Base-by-base conservation (phyloP, 225 moss, liverwort and hornwort genomes). In the Climacium dendroides region DNA sequence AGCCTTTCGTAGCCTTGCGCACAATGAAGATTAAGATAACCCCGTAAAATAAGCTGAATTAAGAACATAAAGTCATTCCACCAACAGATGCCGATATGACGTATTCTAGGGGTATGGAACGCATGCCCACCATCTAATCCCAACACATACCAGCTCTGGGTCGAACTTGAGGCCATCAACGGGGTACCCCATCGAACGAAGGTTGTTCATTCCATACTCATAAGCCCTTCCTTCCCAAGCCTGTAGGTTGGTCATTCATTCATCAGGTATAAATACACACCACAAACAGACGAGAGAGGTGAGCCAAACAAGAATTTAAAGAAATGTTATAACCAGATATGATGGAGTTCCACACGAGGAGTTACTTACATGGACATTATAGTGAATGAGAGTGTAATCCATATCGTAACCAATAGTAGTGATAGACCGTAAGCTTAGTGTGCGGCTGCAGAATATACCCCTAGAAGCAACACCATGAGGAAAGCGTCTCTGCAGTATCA, bases 191-290 rank as follows among this genome's bases (percentile, higher is more conserved):
- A 97, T 96, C 58, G 89, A 83, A 84, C 92, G 93, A 85, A 97
- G 91, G 78, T 97, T 96, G 74, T 94, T 94, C 93, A 97, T 92
- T 88, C 97, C 97, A 90, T 97, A 97, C 77, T 96, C 95, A 90
- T 97, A 97, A 84, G 97, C 97, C 87, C 96, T 95, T 58, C 96
- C 96, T 93, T 97, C 97, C 97, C 97, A 97, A 66, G 97, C 97
- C 97, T 97, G 88, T 84, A 78, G 45, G 65, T 53, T 57, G 81
- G 88, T 84, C 57, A 81, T 37, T 48, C 79, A 63, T 85, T 47
- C 60, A 64, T 85, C 81, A 86, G 61, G 37, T 70, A 72, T 67
- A 59, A 57, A 65, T 47, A 81, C 55, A 70, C 57, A 80, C 60
- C 78, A 78, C 45, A 79, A 55, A 54, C 71, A 89, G 66, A 65